Percentiles rank a stretch among this genome's conserved stretches.
Conservation (phyloP, 78 protist genomes). For the Dictyostelium brefeldianum region DNA sequence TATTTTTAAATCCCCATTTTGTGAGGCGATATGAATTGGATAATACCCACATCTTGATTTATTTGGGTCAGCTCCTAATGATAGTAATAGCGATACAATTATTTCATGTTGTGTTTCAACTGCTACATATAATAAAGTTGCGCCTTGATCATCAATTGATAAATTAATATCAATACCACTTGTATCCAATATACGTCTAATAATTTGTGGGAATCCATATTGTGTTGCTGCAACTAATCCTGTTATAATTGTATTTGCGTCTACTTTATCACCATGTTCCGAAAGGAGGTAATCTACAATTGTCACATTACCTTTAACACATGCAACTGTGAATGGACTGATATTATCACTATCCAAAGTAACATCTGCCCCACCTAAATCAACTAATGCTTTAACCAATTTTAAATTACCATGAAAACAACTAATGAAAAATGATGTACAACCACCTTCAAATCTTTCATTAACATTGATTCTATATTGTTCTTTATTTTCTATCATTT, state of each 20-base stretch:
- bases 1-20: conserved; percentile 14
- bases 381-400: not conserved
- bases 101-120: conserved; percentile 40
- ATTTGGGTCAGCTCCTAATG: conserved; percentile 46
- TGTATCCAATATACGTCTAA: conserved; percentile 34
- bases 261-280: not conserved
- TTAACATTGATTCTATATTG: conserved; percentile 41
- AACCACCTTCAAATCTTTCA: conserved; percentile 54
- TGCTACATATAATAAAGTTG: conserved; percentile 58
- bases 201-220: conserved; percentile 45
- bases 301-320: conserved; percentile 39
- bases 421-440: conserved; percentile 40
- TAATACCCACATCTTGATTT: not conserved
- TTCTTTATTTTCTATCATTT: not conserved
- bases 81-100: conserved; percentile 34
- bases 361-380: not conserved
- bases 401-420: conserved; percentile 45
- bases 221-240: conserved; percentile 57
- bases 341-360: conserved; percentile 18
- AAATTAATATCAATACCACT: conserved; percentile 42
- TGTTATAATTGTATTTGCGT: conserved; percentile 8
- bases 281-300: conserved; percentile 17
- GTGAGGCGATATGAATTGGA: conserved; percentile 50
- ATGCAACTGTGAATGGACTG: conserved; percentile 54
- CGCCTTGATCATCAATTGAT: conserved; percentile 49